Conservation (phyloP, 768 basidiomycete genomes). For the Leccinellum rugosiceps region DNA sequence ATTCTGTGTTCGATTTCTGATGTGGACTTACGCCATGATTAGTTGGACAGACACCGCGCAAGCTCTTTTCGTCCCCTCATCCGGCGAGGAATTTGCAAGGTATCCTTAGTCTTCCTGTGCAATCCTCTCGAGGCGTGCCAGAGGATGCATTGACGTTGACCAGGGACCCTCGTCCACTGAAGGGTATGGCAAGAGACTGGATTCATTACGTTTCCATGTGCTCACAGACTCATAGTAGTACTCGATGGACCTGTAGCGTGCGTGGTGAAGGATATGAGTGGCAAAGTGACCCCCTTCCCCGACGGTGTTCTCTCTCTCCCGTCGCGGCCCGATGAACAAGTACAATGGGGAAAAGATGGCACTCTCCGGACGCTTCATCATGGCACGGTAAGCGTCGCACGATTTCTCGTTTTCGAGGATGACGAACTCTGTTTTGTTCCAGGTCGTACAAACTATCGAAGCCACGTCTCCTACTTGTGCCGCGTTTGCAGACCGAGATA, state of each 20-base stretch:
- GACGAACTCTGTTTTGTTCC: conserved; percentile 7
- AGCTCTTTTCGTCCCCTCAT: conserved; percentile 76
- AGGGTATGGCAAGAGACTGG: conserved; percentile 38
- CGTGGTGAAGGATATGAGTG: conserved; percentile 48
- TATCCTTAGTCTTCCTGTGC: conserved; percentile 66
- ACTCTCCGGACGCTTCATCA: conserved; percentile 65
- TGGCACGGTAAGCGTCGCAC: conserved; percentile 43
- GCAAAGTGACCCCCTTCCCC: conserved; percentile 56
- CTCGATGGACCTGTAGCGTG: conserved; percentile 38
- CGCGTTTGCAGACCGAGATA: conserved; percentile 68
- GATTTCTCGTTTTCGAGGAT: background rate
- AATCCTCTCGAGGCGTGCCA: conserved; percentile 70
- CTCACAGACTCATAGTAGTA: conserved; percentile 33
- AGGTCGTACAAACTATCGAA: conserved; percentile 79
- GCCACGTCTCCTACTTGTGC: conserved; percentile 70
- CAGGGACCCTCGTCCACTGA: conserved; percentile 54
- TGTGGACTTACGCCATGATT: conserved; percentile 1
- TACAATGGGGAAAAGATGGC: conserved; percentile 62
- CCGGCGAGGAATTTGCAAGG: conserved; percentile 73
- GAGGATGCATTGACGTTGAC: conserved; percentile 75
- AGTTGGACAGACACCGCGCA: conserved; percentile 92
- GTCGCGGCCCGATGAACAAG: conserved; percentile 58
- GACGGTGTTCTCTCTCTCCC: conserved; percentile 58
- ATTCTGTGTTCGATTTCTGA: background rate
- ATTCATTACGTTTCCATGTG: background rate